Percentiles rank a stretch among this genome's conserved stretches.
Conservation (phyloP, 2,329 filamentous ascomycete genomes). For the Penicillium sp. region DNA sequence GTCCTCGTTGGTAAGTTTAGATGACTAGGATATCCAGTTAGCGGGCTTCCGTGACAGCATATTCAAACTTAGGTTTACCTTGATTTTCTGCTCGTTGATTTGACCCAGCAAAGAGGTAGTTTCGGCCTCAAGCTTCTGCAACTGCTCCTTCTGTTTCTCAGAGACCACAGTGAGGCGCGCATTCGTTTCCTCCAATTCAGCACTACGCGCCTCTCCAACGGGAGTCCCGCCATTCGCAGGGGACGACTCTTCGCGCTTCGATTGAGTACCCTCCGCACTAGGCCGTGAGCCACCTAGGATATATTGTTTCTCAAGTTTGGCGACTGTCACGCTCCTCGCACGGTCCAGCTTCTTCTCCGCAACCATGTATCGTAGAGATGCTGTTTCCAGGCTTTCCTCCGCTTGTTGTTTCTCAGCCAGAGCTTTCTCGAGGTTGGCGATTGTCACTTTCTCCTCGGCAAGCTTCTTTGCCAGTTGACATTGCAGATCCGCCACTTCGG, state of each 20-base stretch:
- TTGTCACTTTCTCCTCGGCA: slow-evolving; percentile 79
- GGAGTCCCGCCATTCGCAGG: slow-evolving; percentile 60
- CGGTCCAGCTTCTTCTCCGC: slow-evolving; percentile 95
- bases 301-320: slow-evolving; percentile 89
- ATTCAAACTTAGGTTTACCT: no score
- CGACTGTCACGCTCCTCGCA: slow-evolving; percentile 83
- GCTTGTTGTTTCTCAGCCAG: slow-evolving; percentile 80
- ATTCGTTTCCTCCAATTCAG: slow-evolving; percentile 74
- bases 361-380: slow-evolving; percentile 88
- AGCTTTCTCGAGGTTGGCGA: slow-evolving; percentile 75
- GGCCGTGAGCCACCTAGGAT: slow-evolving; percentile 66
- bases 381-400: slow-evolving; percentile 83
- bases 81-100: slow-evolving; percentile 71
- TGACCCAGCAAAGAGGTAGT: slow-evolving; percentile 76
- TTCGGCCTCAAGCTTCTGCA: slow-evolving; percentile 77
- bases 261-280: slow-evolving; percentile 52
- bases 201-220: slow-evolving; percentile 59
- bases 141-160: slow-evolving; percentile 84
- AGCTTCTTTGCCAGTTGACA: slow-evolving; percentile 74
- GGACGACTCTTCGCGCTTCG: slow-evolving; percentile 55
- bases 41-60: no score
- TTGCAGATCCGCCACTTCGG: slow-evolving; percentile 75
- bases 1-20: slow-evolving; percentile 84
- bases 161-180: slow-evolving; percentile 77
- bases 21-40: slow-evolving; percentile 51